These are phyloP conservation scores for Histomonas meleagridis DNA, from an alignment of 208 protist genomes.

Conservation along the genomic window DNA sequence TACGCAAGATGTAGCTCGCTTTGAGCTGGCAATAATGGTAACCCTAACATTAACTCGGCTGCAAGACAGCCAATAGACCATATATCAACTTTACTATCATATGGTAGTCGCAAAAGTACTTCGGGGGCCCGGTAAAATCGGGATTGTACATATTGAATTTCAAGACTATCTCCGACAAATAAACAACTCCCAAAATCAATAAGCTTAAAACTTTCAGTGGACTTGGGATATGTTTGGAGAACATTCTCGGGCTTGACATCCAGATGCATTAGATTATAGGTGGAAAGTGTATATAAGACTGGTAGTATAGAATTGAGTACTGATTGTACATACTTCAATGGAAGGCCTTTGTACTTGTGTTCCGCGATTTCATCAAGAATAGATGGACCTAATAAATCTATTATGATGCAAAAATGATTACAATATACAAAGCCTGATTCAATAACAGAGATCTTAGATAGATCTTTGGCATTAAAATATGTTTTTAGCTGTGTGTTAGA, in stretches of 20 bases:
- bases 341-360: neutral
- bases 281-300: neutral
- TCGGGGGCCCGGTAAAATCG: conserved; percentile 56
- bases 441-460: neutral
- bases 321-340: neutral
- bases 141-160: conserved; percentile 40
- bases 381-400: neutral
- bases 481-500: conserved; percentile 12
- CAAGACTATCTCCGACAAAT: neutral
- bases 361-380: neutral
- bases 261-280: neutral
- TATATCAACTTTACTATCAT: conserved; percentile 51
- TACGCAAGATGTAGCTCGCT: neutral
- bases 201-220: neutral
- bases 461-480: neutral
- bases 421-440: neutral
- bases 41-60: conserved; percentile 42
- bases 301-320: neutral
- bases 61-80: conserved; percentile 54
- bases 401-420: neutral
- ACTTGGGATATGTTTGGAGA: neutral
- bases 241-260: conserved; percentile 22
- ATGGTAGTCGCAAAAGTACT: conserved; percentile 50
- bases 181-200: conserved; percentile 12
- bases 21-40: neutral